Evolutionary conservation across 2,329 filamentous ascomycete genomes (phyloP), one percentile per base, ranked within the genome.

Genomic region (Sclerotinia spermophila): DNA sequence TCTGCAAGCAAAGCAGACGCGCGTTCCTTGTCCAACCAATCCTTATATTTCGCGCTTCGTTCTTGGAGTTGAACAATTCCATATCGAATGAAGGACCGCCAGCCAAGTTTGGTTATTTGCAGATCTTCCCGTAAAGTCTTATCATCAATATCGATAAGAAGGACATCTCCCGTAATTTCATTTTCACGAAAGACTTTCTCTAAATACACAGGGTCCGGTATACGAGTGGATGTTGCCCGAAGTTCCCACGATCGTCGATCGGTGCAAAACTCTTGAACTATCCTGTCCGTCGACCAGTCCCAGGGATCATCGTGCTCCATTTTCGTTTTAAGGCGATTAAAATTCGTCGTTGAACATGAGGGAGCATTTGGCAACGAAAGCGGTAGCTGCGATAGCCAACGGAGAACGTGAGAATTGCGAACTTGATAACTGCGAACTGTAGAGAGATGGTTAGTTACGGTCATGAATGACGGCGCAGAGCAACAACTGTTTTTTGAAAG

Each of bases 281-380:
- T 87, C 48, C 88, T 84, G 51, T 91, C 87, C 44, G 89, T 83
- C 48, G 86, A 85, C 93, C 93, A 97, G 68, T 85, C 77, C 79
- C 89, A 91, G n/a, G 93, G 93, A 80, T 97, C 92, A 70, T 81
- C 78, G 24, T 79, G 79, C 62, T 80, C 79, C 67, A 69, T 69
- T 42, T 35, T 69, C 2, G 58, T 48, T 55, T 64, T 60, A 64
- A n/a, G 13, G 10, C 19, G 44, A 51, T 64, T n/a, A 11, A 15
- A 33, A 24, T 55, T 55, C 5, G 42, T 5, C 27, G 19, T 21
- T 35, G 42, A 4, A n/a, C 53, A 68, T 48, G 66, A 24, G 33
- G 24, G n/a, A n/a, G 6, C 27, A 21, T 42, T 38, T n/a, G 21
- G 17, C 42, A 35, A 53, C 33, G 27, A 21, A 30, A 69, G 42